These are phyloP conservation scores for Tubosaeta sp. DNA, from an alignment of 768 basidiomycete species.

Conservation along the genomic window DNA sequence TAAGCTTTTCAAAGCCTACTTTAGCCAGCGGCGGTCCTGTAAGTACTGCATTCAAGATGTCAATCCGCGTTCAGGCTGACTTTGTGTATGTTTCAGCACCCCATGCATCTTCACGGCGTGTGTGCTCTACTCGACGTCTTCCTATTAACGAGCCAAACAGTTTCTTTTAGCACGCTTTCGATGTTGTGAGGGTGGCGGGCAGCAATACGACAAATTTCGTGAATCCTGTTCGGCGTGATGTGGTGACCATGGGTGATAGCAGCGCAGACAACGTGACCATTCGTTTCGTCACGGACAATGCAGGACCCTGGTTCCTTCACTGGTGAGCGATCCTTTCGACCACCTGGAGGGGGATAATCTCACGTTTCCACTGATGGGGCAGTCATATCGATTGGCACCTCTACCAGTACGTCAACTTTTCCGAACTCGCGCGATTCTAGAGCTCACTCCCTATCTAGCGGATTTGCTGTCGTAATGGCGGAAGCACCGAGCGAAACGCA, in stretches of 20 bases:
- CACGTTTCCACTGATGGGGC: background rate
- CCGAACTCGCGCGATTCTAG: background rate
- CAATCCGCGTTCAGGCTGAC: background rate
- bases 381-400: conserved; percentile 21
- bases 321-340: conserved; percentile 16
- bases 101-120: conserved; percentile 36
- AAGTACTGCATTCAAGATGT: conserved; percentile 2
- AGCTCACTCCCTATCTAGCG: conserved; percentile 4
- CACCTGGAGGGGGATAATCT: background rate
- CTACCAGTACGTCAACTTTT: conserved; percentile 6
- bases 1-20: conserved; percentile 29
- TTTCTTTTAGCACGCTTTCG: conserved; percentile 27
- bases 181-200: conserved; percentile 29
- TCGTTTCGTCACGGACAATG: conserved; percentile 58
- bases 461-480: conserved; percentile 18
- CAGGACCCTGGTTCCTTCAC: conserved; percentile 53
- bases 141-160: background rate
- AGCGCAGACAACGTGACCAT: conserved; percentile 44
- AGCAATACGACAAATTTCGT: conserved; percentile 26
- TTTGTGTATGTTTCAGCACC: conserved; percentile 18
- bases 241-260: conserved; percentile 13
- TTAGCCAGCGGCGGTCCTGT: conserved; percentile 12
- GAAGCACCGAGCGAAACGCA: conserved; percentile 9
- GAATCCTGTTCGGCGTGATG: conserved; percentile 33
- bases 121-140: conserved; percentile 1